A percentile compares a stretch with the other conserved stretches of the same genome.
phyloP scores from a whole-genome alignment of 805 yeast genomes.

The Saccharomycopsis selenospora region DNA sequence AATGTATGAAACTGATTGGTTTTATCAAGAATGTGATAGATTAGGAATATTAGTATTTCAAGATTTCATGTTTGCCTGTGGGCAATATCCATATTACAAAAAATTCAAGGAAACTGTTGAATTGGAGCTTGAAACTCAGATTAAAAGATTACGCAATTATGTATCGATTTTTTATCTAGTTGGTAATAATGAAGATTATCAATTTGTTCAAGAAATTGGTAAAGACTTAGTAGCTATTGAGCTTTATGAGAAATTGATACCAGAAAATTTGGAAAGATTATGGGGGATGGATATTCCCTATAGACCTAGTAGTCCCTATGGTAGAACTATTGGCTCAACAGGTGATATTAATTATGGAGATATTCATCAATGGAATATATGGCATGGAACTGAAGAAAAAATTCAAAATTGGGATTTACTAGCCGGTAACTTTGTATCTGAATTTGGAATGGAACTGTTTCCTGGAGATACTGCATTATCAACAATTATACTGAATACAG shows the following conservation, averaged over 20 bases:
- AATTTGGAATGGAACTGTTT: constrained; percentile 47
- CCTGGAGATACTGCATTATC: constrained; percentile 32
- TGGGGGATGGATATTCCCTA: constrained; percentile 29
- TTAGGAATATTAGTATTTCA: constrained; percentile 41
- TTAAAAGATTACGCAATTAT: constrained; percentile 35
- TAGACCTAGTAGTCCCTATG: constrained; percentile 40
- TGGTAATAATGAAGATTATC: constrained; percentile 45
- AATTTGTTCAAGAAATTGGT: constrained; percentile 33
- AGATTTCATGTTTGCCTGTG: constrained; percentile 54
- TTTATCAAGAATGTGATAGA: constrained; percentile 38
- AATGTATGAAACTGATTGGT: constrained; percentile 34
- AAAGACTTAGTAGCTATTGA: constrained; percentile 29
- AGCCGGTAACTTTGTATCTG: constrained; percentile 44
- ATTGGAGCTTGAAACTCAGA: constrained; percentile 34
- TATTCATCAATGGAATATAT: constrained; percentile 49
- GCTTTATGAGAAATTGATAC: constrained; percentile 35
- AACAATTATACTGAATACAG: not conserved
- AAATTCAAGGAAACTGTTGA: constrained; percentile 31
- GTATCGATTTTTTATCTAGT: constrained; percentile 29
- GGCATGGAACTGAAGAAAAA: constrained; percentile 46
- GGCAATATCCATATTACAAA: constrained; percentile 41
- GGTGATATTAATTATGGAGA: constrained; percentile 39
- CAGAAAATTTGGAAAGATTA: constrained; percentile 28
- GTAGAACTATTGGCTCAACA: constrained; percentile 29
- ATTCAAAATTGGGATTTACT: constrained; percentile 43